Evolutionary conservation across 208 protist species (phyloP).

Genomic region (Phytomonas sp.): DNA sequence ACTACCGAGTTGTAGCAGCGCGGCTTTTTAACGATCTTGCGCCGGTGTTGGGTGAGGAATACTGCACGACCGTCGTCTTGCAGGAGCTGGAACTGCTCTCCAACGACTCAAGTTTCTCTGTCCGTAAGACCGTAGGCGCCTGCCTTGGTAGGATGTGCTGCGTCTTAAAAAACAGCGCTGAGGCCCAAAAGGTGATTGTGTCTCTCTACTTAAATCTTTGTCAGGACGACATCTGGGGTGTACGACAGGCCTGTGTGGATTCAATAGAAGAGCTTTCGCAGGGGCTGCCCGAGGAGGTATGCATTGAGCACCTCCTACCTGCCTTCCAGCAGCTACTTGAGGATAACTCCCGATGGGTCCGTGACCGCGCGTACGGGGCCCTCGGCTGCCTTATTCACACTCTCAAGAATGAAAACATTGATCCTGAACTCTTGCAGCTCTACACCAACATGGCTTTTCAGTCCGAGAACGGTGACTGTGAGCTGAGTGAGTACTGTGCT

Average conservation of each 20-base stretch:
- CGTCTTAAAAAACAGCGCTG: slow-evolving; percentile 37
- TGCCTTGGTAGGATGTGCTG: slow-evolving; percentile 73
- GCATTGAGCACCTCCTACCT: slow-evolving; percentile 52
- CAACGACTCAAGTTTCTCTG: slow-evolving; percentile 86
- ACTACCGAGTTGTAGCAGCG: slow-evolving; percentile 91
- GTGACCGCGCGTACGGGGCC: slow-evolving; percentile 82
- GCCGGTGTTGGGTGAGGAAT: slow-evolving; percentile 56
- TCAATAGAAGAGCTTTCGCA: slow-evolving; percentile 63
- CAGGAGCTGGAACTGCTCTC: slow-evolving; percentile 78
- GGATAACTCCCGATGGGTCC: slow-evolving; percentile 91
- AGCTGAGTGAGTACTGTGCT: slow-evolving; percentile 90
- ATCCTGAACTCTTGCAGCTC: slow-evolving; percentile 66
- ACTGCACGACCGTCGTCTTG: slow-evolving; percentile 63
- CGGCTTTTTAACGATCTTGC: slow-evolving; percentile 87
- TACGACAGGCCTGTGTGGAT: slow-evolving; percentile 92
- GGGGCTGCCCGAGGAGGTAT: slow-evolving; percentile 46
- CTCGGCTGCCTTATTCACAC: slow-evolving; percentile 89
- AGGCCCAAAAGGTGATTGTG: slow-evolving; percentile 55
- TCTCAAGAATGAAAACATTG: slow-evolving; percentile 79
- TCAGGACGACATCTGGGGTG: slow-evolving; percentile 94
- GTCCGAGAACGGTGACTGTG: slow-evolving; percentile 77
- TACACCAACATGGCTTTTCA: slow-evolving; percentile 92
- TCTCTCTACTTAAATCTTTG: slow-evolving; percentile 86
- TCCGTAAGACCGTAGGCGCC: slow-evolving; percentile 79
- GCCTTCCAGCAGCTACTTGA: slow-evolving; percentile 65